Evolutionary conservation across 306 rosid genomes (phyloP), one percentile per base, ranked within the genome.

Genomic region (Fragaria iinumae): DNA sequence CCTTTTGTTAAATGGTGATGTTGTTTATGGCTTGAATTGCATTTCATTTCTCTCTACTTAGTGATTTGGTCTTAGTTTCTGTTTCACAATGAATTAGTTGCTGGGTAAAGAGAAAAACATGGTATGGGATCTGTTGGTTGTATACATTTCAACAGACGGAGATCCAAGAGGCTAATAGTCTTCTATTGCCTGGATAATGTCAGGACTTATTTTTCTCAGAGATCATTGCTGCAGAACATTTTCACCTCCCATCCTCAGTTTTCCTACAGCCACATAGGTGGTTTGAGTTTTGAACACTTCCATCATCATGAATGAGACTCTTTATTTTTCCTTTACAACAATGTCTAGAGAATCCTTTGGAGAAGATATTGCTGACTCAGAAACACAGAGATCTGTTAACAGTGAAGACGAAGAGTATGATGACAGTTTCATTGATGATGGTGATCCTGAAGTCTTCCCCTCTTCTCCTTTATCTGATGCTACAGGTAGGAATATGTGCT

Each of bases 331-430:
- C 82, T 84, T 84, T 65, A 86, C 91, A 38, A 57, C 38, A 75
- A 77, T 77, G 73, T 44, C 79, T 76, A 91, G 96, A 75, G 98
- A 94, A 81, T 90, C 98, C 14, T 89, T 66, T 67, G 98, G 98
- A 63, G 96, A 86, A 86, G 96, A 93, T 83, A 93, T 93, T 70
- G 94, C 88, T 1, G 86, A 91, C 74, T 88, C 97, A 2, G 97
- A 93, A 27, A 89, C 93, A 25, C 91, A 90, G 76, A 69, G 75
- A 69, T 90, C 98, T 18, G 76, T 73, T 79, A 48, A 64, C 66
- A 82, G 85, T 71, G 91, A 90, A 4, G 92, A 91, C 67, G 97
- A 90, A 27, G 78, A 83, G 25, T 93, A 88, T 52, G 98, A 89
- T 0, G 93, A 83, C 85, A 93, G 98, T 81, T 93, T 93, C 81